Percentiles rank a stretch among this genome's conserved stretches.
These are phyloP conservation scores for Cystofilobasidium macerans DNA, from an alignment of 768 basidiomycete genomes.

Conservation along the genomic window DNA sequence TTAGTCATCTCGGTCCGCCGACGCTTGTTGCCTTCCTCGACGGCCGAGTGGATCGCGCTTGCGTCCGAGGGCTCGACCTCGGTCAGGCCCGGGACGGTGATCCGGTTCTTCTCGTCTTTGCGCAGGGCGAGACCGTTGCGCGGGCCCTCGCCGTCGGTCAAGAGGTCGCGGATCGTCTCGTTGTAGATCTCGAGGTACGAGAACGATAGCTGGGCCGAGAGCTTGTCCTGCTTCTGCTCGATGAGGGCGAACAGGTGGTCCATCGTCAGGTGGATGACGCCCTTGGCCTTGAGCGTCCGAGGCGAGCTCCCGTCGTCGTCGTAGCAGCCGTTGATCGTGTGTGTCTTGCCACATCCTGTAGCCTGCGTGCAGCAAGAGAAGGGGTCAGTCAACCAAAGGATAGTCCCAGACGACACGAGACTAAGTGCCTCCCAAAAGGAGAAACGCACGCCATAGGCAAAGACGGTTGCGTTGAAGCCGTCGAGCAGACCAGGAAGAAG, in stretches of 20 bases:
- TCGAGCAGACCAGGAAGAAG: constrained; percentile 74
- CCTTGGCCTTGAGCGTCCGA: constrained; percentile 35
- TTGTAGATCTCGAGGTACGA: constrained; percentile 99
- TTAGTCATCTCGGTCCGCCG: constrained; percentile 89
- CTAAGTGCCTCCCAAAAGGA: too few relatives aligned
- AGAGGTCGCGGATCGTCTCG: constrained; percentile 92
- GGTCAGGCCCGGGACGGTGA: constrained; percentile 75
- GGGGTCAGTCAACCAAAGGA: background rate
- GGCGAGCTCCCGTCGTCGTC: constrained; percentile 63
- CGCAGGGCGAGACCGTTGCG: constrained; percentile 80
- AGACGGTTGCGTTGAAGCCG: constrained; percentile 93
- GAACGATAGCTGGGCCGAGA: constrained; percentile 75
- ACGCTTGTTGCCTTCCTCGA: constrained; percentile 73
- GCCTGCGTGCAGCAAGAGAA: constrained; percentile 48
- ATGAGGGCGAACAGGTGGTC: constrained; percentile 90
- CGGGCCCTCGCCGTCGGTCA: constrained; percentile 54
- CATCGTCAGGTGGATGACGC: constrained; percentile 94
- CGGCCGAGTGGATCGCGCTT: constrained; percentile 88
- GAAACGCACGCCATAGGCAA: constrained; percentile 84
- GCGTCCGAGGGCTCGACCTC: constrained; percentile 70
- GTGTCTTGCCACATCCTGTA: constrained; percentile 99
- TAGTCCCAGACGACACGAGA: background rate
- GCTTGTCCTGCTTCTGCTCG: constrained; percentile 71
- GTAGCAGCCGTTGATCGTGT: constrained; percentile 64
- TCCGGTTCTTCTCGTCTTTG: constrained; percentile 67